phyloP scores from a whole-genome alignment of 306 rosid genomes.

The Cotoneaster glaucophyllus region DNA sequence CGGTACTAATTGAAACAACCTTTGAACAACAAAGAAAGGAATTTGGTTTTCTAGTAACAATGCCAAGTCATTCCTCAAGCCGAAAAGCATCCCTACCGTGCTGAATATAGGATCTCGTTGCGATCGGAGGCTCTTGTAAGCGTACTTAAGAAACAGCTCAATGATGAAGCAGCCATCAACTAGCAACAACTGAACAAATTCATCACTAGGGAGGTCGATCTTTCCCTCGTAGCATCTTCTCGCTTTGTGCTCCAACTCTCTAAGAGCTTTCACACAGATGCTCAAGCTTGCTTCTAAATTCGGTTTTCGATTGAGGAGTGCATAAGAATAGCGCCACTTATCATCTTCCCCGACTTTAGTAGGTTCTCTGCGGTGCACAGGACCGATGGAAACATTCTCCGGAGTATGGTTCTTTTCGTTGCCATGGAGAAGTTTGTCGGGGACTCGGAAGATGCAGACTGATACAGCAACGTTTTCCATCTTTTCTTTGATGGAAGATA shows the following conservation, averaged over 20 bases:
- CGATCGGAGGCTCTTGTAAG: constrained; percentile 32
- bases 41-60: constrained; percentile 53
- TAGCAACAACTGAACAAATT: constrained; percentile 38
- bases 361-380: constrained; percentile 25
- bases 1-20: constrained; percentile 34
- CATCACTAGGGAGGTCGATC: neutral
- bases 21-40: constrained; percentile 40
- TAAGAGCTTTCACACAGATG: constrained; percentile 27
- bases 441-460: constrained; percentile 36
- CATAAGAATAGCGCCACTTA: constrained; percentile 45
- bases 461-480: constrained; percentile 34
- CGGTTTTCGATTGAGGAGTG: constrained; percentile 40
- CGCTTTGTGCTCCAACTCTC: constrained; percentile 35
- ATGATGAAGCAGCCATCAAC: constrained; percentile 58
- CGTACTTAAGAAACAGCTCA: constrained; percentile 41
- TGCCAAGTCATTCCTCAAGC: constrained; percentile 28
- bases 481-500: constrained; percentile 32
- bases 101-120: constrained; percentile 39
- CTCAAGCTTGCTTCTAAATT: constrained; percentile 32
- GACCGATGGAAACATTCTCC: constrained; percentile 42
- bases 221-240: constrained; percentile 28
- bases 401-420: constrained; percentile 20
- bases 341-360: constrained; percentile 14
- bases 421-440: neutral
- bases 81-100: constrained; percentile 19